Percentiles rank a stretch among this genome's conserved stretches.
phyloP scores from a whole-genome alignment of 2,329 filamentous ascomycete species.

The Neofusicoccum kwambonambiense region DNA sequence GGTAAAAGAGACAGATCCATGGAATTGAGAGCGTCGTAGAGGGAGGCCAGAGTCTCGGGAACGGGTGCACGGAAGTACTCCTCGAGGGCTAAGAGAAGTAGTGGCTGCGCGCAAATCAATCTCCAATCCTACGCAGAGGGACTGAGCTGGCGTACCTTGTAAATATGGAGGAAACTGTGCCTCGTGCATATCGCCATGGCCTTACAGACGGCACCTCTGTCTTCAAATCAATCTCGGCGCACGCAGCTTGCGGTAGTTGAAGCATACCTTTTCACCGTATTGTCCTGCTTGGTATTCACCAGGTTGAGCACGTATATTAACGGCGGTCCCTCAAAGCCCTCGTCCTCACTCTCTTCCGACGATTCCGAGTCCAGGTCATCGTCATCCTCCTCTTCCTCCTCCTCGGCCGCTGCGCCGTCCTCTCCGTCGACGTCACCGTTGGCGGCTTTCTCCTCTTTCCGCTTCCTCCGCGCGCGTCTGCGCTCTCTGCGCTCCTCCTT shows the following conservation, averaged over 20 bases:
- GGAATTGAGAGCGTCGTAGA: constrained; percentile 90
- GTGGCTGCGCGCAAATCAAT: constrained; percentile 56
- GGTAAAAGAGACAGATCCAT: constrained; percentile 98
- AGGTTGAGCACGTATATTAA: constrained; percentile 96
- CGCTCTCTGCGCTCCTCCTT: constrained; percentile 58
- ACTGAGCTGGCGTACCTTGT: constrained; percentile 65
- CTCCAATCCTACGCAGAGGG: not conserved
- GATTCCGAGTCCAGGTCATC: constrained; percentile 53
- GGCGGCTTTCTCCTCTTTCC: constrained; percentile 41
- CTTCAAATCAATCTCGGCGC: not conserved
- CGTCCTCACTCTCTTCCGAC: constrained; percentile 52
- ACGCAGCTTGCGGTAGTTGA: constrained; percentile 20
- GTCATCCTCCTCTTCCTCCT: constrained; percentile 49
- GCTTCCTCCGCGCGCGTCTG: constrained; percentile 54
- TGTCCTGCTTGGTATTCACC: constrained; percentile 97
- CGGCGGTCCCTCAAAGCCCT: constrained; percentile 75
- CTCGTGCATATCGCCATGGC: constrained; percentile 98
- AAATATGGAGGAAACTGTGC: constrained; percentile 97
- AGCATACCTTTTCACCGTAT: constrained; percentile 69
- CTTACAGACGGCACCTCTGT: constrained; percentile 87
- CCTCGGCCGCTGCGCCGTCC: constrained; percentile 44
- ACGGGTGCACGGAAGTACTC: constrained; percentile 95
- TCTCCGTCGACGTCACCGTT: constrained; percentile 44
- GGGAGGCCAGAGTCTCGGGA: constrained; percentile 78
- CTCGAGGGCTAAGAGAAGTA: constrained; percentile 85